Conservation (phyloP, 495 filamentous ascomycete genomes). For the Endocarpon pusillum region DNA sequence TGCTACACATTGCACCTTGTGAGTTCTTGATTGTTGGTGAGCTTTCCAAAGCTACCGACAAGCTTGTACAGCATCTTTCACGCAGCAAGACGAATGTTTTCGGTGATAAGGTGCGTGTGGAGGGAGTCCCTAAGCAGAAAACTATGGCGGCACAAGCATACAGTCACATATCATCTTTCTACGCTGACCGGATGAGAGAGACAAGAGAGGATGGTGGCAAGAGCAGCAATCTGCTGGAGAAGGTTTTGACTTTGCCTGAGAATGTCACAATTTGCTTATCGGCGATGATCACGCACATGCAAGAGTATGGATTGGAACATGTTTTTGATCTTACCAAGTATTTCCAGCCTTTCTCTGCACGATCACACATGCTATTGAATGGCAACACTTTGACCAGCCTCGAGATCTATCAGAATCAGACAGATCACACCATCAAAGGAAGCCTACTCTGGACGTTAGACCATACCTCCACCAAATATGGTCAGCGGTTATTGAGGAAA, state of each 20-base stretch:
- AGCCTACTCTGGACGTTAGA: constrained; percentile 94
- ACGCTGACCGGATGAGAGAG: constrained; percentile 69
- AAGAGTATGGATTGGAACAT: constrained; percentile 87
- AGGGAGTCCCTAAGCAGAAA: constrained; percentile 58
- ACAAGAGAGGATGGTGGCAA: constrained; percentile 30
- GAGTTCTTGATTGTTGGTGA: constrained; percentile 93
- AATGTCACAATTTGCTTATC: constrained; percentile 83
- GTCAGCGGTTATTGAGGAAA: constrained; percentile 71
- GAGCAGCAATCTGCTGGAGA: constrained; percentile 52
- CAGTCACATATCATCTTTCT: constrained; percentile 87
- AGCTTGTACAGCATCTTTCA: constrained; percentile 77
- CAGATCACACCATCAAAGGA: constrained; percentile 69
- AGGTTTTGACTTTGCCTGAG: constrained; percentile 71
- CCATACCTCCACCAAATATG: constrained; percentile 80
- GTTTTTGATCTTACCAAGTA: constrained; percentile 95
- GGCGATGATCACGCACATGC: constrained; percentile 88
- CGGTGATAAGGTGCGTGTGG: constrained; percentile 74
- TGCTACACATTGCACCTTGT: constrained; percentile 90
- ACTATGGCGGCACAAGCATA: constrained; percentile 70
- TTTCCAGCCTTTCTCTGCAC: constrained; percentile 88
- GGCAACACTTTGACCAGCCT: constrained; percentile 88
- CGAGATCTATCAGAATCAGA: constrained; percentile 91
- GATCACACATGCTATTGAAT: constrained; percentile 91
- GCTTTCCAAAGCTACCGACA: constrained; percentile 82
- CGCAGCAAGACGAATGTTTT: constrained; percentile 85